Evolutionary conservation across 192 early-diverging fungal genomes (phyloP).

Genomic region (Rhizophagus clarus): DNA sequence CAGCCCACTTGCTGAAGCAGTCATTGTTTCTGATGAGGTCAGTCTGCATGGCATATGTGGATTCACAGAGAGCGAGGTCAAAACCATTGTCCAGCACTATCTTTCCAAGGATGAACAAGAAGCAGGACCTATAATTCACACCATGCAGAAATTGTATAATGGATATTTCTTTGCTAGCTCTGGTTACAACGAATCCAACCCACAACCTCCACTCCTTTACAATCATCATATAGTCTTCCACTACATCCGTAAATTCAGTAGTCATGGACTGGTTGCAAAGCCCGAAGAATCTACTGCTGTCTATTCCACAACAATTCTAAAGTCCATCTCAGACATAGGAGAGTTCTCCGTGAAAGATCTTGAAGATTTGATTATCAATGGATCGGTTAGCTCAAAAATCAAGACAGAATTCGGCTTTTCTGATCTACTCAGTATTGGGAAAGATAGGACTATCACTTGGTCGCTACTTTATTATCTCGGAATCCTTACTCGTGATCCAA

Average conservation of each 20-base stretch:
- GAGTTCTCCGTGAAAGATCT: conserved; percentile 46
- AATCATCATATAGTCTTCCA: conserved; percentile 41
- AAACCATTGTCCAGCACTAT: conserved; percentile 40
- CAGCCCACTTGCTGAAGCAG: conserved; percentile 40
- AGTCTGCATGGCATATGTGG: conserved; percentile 44
- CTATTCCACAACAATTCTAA: conserved; percentile 38
- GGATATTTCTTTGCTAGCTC: conserved; percentile 40
- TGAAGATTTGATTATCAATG: conserved; percentile 36
- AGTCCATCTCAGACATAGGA: conserved; percentile 42
- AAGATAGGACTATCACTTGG: conserved; percentile 40
- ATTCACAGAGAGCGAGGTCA: conserved; percentile 42
- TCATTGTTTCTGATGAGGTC: conserved; percentile 34
- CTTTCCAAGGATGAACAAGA: conserved; percentile 36
- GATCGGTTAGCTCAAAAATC: conserved; percentile 34
- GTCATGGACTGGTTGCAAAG: conserved; percentile 38
- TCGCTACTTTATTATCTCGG: conserved; percentile 42
- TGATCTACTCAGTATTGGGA: conserved; percentile 36
- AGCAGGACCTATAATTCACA: conserved; percentile 30
- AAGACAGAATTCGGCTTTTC: conserved; percentile 35
- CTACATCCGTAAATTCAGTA: conserved; percentile 36
- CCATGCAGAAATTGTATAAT: conserved; percentile 38
- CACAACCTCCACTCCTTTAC: conserved; percentile 36
- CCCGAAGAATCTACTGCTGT: conserved; percentile 38
- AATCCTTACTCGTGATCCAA: conserved; percentile 31
- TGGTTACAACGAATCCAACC: conserved; percentile 35